Evolutionary conservation across 164 flowering plant genomes (phyloP).

Genomic region (Hamamelis virginiana): DNA sequence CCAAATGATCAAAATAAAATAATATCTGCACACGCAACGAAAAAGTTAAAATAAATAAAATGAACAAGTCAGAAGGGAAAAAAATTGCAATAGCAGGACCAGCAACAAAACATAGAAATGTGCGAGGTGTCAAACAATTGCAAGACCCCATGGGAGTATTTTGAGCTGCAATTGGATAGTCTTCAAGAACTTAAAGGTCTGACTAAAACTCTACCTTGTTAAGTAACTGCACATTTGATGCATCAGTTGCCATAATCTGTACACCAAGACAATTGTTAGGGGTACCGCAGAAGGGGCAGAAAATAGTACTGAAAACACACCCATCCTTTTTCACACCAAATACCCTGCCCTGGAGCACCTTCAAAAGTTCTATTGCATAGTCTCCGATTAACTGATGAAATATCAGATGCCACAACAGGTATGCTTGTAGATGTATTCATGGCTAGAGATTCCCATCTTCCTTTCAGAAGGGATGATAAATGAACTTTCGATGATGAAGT

Average conservation of each 20-base stretch:
- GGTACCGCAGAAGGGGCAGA: conserved; percentile 70
- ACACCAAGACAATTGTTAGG: conserved; percentile 61
- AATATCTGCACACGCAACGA: conserved; percentile 45
- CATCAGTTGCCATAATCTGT: conserved; percentile 71
- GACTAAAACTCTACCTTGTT: conserved; percentile 52
- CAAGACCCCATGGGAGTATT: too few species aligned
- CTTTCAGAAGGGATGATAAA: conserved; percentile 43
- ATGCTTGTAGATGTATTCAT: conserved; percentile 22
- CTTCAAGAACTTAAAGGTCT: not conserved
- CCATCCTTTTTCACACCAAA: conserved; percentile 93
- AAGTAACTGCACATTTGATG: conserved; percentile 53
- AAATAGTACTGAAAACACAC: conserved; percentile 66
- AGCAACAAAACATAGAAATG: too few species aligned
- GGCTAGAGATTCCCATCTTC: conserved; percentile 15
- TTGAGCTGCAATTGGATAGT: not conserved
- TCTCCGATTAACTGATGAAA: conserved; percentile 46
- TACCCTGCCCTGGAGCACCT: conserved; percentile 37
- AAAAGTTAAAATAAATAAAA: not conserved
- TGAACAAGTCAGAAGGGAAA: not conserved
- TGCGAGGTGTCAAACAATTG: too few species aligned
- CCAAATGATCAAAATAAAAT: conserved; percentile 48
- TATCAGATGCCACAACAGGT: conserved; percentile 52
- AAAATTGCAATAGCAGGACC: not conserved
- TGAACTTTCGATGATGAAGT: conserved; percentile 57
- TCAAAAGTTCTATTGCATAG: conserved; percentile 31